Base-by-base conservation (phyloP, 1,139 yeast species). In the Yueomyces sp. region DNA sequence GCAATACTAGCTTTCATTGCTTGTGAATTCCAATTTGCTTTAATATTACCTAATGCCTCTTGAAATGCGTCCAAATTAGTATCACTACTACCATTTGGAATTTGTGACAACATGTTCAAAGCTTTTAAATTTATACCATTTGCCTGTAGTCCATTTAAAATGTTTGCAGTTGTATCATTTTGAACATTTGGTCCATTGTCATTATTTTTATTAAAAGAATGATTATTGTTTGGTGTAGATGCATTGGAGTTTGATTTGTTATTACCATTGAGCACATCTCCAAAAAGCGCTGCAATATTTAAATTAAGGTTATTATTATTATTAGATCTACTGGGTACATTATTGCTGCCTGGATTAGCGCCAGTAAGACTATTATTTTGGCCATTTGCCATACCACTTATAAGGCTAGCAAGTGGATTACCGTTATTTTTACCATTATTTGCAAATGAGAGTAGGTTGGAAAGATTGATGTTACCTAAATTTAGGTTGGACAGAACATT, bases 1-100 rank as follows among this genome's bases (percentile, higher is more conserved):
- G 60, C 56, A 33, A 52, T 45, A 28, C 48, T 50, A 4, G 53
- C 53, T 41, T 53, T 55, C n/a, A 53, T 45, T 11, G 53, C 49
- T 31, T 44, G 51, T 34, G 43, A 47, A 27, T 44, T 50, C 12
- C 42, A 47, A 27, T 45, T 48, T 36, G 53, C 44, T 39, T 58
- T 58, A 26, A 57, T 25, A 26, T 28, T 42, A 19, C 60, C 58
- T 36, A 60, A 44, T 27, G 59, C 40, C 36, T 61, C 65, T 44
- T 59, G 63, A 38, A 59, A 54, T 54, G 37, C 51, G 51, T 33
- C 42, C 48, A 26, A 43, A 43, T 38, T 44, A 48, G 32, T 49
- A 49, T 41, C 51, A 53, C 26, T 46, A 36, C 36, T 50, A 50
- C 30, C 48, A 47, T 40, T 41, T 50, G 40, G 40, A 42, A 43